phyloP scores from a whole-genome alignment of 805 yeast species.

The Lipomyces yamanashiensis region DNA sequence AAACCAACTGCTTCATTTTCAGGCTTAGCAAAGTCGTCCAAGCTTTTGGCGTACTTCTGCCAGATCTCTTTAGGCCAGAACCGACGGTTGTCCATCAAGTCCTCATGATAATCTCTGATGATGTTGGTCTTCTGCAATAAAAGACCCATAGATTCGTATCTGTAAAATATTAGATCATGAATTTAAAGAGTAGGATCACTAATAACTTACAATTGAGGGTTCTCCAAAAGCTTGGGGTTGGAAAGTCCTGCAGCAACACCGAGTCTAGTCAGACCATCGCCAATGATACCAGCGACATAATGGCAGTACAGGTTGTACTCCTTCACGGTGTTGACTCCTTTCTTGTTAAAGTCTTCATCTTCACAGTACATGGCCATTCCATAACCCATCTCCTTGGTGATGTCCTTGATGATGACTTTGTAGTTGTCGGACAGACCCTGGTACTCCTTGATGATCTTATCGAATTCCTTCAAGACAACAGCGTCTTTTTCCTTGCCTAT shows the following conservation, averaged over 20 bases:
- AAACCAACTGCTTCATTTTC: slow-evolving; percentile 61
- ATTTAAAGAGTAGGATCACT: neutral
- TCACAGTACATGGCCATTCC: slow-evolving; percentile 93
- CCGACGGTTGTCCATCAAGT: slow-evolving; percentile 85
- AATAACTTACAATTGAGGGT: slow-evolving; percentile 53
- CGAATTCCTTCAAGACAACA: slow-evolving; percentile 78
- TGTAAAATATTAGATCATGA: neutral
- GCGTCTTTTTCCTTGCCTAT: slow-evolving; percentile 80
- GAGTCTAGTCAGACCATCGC: slow-evolving; percentile 89
- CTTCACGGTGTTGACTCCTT: slow-evolving; percentile 75
- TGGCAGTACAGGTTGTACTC: slow-evolving; percentile 94
- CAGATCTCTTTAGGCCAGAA: slow-evolving; percentile 97
- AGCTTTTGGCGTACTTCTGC: slow-evolving; percentile 70
- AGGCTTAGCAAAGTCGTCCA: slow-evolving; percentile 62
- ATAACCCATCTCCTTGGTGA: slow-evolving; percentile 86
- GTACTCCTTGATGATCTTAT: slow-evolving; percentile 68
- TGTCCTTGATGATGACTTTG: slow-evolving; percentile 76
- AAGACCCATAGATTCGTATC: slow-evolving; percentile 87
- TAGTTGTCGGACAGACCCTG: slow-evolving; percentile 74
- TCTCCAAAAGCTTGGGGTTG: slow-evolving; percentile 55
- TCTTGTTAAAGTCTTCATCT: slow-evolving; percentile 74
- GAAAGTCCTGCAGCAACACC: slow-evolving; percentile 77
- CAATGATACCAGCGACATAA: slow-evolving; percentile 97
- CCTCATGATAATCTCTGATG: slow-evolving; percentile 93
- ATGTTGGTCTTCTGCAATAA: slow-evolving; percentile 95